These are phyloP conservation scores for Boechera retrofracta DNA, from an alignment of 345 rosid species.

Conservation along the genomic window DNA sequence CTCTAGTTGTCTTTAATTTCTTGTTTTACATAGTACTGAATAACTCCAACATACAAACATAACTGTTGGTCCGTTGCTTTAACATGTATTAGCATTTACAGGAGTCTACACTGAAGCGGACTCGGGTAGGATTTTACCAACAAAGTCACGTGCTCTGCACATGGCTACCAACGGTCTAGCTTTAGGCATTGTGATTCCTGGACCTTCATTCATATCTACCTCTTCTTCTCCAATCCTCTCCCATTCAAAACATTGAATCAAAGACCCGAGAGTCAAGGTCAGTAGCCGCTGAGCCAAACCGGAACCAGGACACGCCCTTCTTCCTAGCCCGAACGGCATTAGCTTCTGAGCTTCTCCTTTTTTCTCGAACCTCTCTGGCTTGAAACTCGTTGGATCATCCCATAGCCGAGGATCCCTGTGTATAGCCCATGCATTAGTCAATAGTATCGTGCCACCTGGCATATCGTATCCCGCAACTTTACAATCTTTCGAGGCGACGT, in stretches of 20 bases:
- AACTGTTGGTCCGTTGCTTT: too few relatives aligned
- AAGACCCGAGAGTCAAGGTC: slow-evolving; percentile 45
- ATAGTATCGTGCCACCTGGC: slow-evolving; percentile 46
- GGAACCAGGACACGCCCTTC: slow-evolving; percentile 57
- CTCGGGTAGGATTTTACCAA: slow-evolving; percentile 13
- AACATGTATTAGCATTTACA: too few relatives aligned
- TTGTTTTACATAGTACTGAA: too few relatives aligned
- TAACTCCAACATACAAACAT: too few relatives aligned
- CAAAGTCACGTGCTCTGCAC: slow-evolving; percentile 50
- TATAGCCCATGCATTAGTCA: slow-evolving; percentile 36
- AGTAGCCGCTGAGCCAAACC: slow-evolving; percentile 50
- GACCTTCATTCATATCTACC: slow-evolving; percentile 45
- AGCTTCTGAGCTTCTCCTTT: slow-evolving; percentile 40
- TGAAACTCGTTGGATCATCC: slow-evolving; percentile 39
- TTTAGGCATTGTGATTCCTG: slow-evolving; percentile 50
- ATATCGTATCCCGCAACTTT: slow-evolving; percentile 46
- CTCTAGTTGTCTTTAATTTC: too few relatives aligned
- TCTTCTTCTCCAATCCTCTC: slow-evolving; percentile 40
- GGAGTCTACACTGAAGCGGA: not conserved
- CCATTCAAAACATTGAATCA: slow-evolving; percentile 66
- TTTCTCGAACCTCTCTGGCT: slow-evolving; percentile 43
- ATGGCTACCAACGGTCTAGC: slow-evolving; percentile 45
- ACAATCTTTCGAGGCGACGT: slow-evolving; percentile 46
- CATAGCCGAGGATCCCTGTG: slow-evolving; percentile 38
- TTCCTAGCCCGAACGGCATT: slow-evolving; percentile 54